These are phyloP conservation scores for Cercospora berteroae DNA, from an alignment of 2,329 filamentous ascomycete genomes.

Conservation along the genomic window DNA sequence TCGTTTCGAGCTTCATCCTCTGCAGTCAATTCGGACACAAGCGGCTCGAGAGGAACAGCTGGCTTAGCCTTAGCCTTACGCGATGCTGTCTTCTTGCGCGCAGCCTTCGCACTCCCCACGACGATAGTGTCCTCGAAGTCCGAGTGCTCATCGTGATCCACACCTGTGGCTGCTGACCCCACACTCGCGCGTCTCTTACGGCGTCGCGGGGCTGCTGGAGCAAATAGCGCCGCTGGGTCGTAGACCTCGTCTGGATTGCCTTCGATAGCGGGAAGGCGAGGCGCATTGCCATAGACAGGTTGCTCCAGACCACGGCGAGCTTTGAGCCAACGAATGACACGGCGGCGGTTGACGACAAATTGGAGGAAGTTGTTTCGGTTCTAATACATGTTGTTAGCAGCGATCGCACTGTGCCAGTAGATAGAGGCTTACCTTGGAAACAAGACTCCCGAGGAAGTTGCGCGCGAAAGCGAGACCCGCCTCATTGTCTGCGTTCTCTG, in stretches of 20 bases:
- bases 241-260: neutral
- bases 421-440: slow-evolving; percentile 15
- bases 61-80: neutral
- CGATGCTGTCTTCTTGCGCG: neutral
- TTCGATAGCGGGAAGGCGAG: neutral
- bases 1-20: slow-evolving; percentile 4
- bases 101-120: neutral
- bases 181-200: neutral
- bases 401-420: neutral
- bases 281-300: neutral
- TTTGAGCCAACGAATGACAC: slow-evolving; percentile 9
- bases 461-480: slow-evolving; percentile 8
- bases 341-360: slow-evolving; percentile 14
- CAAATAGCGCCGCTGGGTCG: neutral
- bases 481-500: slow-evolving; percentile 13
- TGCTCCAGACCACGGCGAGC: slow-evolving; percentile 1
- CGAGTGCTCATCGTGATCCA: neutral
- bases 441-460: slow-evolving; percentile 17
- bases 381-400: slow-evolving; percentile 13
- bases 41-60: neutral
- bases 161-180: slow-evolving; percentile 3
- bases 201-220: neutral
- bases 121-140: neutral
- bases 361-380: slow-evolving; percentile 14
- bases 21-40: neutral